Base-by-base conservation (phyloP, 1,139 yeast species). In the Wickerhamomyces sp. region DNA sequence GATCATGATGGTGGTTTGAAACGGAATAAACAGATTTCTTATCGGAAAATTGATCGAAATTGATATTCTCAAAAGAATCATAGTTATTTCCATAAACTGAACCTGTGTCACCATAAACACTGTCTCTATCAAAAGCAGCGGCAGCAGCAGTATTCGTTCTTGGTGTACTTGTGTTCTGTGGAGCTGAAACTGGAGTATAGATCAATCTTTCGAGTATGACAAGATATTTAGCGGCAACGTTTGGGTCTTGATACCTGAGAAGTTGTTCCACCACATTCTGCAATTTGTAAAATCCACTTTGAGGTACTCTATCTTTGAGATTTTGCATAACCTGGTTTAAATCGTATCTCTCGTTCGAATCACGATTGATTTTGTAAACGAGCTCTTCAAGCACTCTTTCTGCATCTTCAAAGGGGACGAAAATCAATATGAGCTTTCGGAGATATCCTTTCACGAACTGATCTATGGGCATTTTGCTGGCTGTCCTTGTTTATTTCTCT, bases 181-280 rank as follows among this genome's bases (percentile, higher is more conserved):
- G 11, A 14, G 33, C 28, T n/a, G n/a, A n/a, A n/a, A n/a, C n/a
- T n/a, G n/a, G n/a, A n/a, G n/a, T n/a, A 21, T 37, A 29, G 7
- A 60, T 23, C n/a, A 36, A 44, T 5, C 53, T 41, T 27, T 55
- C 54, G 22, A 71, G 51, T 40, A 68, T 62, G 16, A 54, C 48
- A 38, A 72, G 51, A 40, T 68, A 70, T 23, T 55, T 61, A 23
- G 62, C 57, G n/a, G 68, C 57, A 15, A 65, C 63, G 6, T 60
- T 65, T 5, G 54, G 37, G 12, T 61, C 49, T 32, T 57, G 62
- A 26, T 53, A 42, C 26, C 49, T 54, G 12, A 58, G 33, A 19
- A 72, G 54, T 10, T 54, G 39, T 7, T 65, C 63, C 13, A 70
- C 41, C 1, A 61, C 45, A 10, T 46, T 39, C 29, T 62, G 63